Conservation (phyloP, 768 basidiomycete species). For the Roridomyces roridus region DNA sequence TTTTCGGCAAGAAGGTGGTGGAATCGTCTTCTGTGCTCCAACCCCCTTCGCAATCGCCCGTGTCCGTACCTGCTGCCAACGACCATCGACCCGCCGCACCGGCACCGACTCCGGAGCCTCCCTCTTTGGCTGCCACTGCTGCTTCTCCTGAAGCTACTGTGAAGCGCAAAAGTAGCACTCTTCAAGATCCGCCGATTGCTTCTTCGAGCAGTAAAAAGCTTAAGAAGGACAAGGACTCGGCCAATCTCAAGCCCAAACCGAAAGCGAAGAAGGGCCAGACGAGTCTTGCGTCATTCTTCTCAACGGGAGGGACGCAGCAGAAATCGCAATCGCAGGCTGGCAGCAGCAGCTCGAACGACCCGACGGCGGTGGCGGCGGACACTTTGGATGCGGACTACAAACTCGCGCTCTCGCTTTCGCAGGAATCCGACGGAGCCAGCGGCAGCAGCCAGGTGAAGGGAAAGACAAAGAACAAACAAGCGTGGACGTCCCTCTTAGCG, state of each 20-base stretch:
- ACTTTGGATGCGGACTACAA: conserved; percentile 57
- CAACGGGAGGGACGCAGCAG: too few relatives aligned
- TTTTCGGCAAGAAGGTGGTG: conserved; percentile 71
- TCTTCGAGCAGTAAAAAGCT: conserved; percentile 26
- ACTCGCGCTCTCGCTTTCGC: conserved; percentile 60
- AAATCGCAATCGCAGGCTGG: conserved; percentile 21
- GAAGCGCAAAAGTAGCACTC: too few relatives aligned
- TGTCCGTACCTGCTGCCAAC: too few relatives aligned
- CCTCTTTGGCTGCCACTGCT: too few relatives aligned
- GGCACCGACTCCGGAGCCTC: too few relatives aligned
- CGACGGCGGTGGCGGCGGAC: conserved; percentile 29
- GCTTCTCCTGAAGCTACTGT: too few relatives aligned
- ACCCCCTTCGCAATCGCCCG: too few relatives aligned
- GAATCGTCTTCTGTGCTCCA: too few relatives aligned
- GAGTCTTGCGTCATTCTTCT: conserved; percentile 51
- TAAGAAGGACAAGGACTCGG: conserved; percentile 12
- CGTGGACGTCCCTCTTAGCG: conserved; percentile 77
- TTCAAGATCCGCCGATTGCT: background rate
- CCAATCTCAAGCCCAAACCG: conserved; percentile 16
- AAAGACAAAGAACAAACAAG: conserved; percentile 34
- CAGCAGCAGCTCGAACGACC: conserved; percentile 28
- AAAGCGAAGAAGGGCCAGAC: conserved; percentile 42
- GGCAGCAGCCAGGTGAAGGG: too few relatives aligned
- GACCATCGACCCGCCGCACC: too few relatives aligned
- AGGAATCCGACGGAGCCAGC: conserved; percentile 36